Base-by-base conservation (phyloP, 2,329 filamentous ascomycete species). In the Botrytis hyacinthi region DNA sequence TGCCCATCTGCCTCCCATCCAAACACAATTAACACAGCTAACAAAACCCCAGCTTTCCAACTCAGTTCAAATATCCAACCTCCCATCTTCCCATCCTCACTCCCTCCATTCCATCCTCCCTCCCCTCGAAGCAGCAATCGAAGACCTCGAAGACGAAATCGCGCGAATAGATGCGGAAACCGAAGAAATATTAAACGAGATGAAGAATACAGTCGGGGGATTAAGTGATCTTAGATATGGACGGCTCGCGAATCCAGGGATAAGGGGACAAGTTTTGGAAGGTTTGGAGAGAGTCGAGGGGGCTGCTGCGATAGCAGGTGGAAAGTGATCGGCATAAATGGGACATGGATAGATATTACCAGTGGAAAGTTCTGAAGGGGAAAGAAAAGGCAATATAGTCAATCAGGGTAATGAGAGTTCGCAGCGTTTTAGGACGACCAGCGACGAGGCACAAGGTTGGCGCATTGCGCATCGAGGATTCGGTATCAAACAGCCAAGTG, bases 151-250 rank as follows among this genome's bases (percentile, higher is more conserved):
- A 79, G 85, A 85, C 32, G 91, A 96, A 79, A 89, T 95, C 72
- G 84, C 86, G 73, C 85, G 84, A 57, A 84, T 95, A 7, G 88
- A 93, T 77, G 84, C 87, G 48, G 91, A 95, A 77, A 89, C 92
- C 71, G 85, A 86, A 0, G 81, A 81, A 2, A 83, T 94, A 4
- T 82, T 92, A 9, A 84, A 87, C 6, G 87, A 89, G 18, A 87
- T 96, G 70, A 86, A 87, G 76, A 86, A 89, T 73, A 91, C 87
- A 0, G 87, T 96, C 26, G 91, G 91, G 46, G 89, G 88, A 66
- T 84, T 97, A 80, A 97, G 93, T 81, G 93, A 97, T 82, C 85
- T 97, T 72, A 90, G 93, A 63, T 95, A 96, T 79, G 94, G 94
- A 54, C 90, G 90, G 72, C 87, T 96, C 73, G 86, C 88, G 51